A percentile compares a stretch with the other conserved stretches of the same genome.
These are phyloP conservation scores for Amaranthus tricolor DNA, from an alignment of 179 eudicot genomes.

Conservation along the genomic window DNA sequence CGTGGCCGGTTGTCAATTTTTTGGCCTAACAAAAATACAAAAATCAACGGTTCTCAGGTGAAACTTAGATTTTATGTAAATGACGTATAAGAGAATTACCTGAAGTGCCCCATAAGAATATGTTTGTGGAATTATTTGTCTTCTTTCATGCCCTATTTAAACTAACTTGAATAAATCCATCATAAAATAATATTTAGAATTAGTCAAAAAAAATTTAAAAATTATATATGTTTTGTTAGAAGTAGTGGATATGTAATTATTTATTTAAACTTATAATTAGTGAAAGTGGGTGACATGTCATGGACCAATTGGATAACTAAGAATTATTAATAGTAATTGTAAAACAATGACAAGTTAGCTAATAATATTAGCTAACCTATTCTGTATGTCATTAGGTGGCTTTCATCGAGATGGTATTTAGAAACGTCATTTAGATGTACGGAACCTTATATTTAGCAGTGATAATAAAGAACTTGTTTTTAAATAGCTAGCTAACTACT, in stretches of 20 bases:
- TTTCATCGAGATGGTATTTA: too few relatives aligned
- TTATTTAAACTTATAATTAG: background rate
- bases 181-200: slow-evolving; percentile 6
- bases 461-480: too few relatives aligned
- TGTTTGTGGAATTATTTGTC: slow-evolving; percentile 20
- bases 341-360: slow-evolving; percentile 27
- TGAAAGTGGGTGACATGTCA: slow-evolving; percentile 10
- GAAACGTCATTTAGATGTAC: too few relatives aligned
- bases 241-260: background rate
- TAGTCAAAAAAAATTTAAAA: background rate
- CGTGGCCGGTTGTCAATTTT: slow-evolving; percentile 16
- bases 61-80: slow-evolving; percentile 2
- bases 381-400: background rate
- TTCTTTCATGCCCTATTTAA: slow-evolving; percentile 13
- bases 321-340: slow-evolving; percentile 16
- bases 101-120: slow-evolving; percentile 34
- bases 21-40: slow-evolving; percentile 10
- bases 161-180: slow-evolving; percentile 25
- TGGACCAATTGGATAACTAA: slow-evolving; percentile 4
- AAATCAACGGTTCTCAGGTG: slow-evolving; percentile 8
- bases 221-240: background rate
- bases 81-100: slow-evolving; percentile 11
- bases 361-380: slow-evolving; percentile 9
- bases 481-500: too few relatives aligned
- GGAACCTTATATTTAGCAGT: too few relatives aligned